Evolutionary conservation across 2,329 filamentous ascomycete species (phyloP), one percentile per base, ranked within the genome.

Genomic region (Clonostachys byssicola): DNA sequence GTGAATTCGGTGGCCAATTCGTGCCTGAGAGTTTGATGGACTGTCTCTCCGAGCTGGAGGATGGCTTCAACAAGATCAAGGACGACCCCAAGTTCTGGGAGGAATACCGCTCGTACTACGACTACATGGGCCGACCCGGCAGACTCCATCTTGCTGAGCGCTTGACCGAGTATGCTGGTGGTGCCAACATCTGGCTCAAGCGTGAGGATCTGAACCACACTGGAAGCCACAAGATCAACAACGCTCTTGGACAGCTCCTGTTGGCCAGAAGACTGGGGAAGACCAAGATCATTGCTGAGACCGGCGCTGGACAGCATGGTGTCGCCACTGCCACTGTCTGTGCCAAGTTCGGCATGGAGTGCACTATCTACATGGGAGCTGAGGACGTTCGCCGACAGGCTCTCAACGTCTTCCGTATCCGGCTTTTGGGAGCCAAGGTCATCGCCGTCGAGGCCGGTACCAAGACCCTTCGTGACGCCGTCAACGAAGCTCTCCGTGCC

Each of bases 211-310:
- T 97, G 48, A 97, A 97, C 71, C 94, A 99, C 66, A 97, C 94
- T 9, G 94, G 94, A 55, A 95, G 89, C 52, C 94, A 99, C 78
- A 99, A 99, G 80, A 97, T 99, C 77, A 99, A 99, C 77, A 99
- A 99, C 60, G 94, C 94, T 1, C 75, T 99, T 9, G 94, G 94
- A 3, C 94, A 99, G 68, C 84, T 96, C 43, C 80, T 99, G 13
- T 74, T 99, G 38, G 94, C 94, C 2, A 80, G 80, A 57, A 79
- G 90, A 52, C 72, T 99, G 43, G 94, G 94, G 44, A 99, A 99
- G 80, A 96, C 86, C 6, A 88, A 91, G 65, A 97, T 99, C 59
- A 99, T 99, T 57, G 94, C 94, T 43, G 94, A 99, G 73, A 99
- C 94, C 14, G 94, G 94, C 56, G 94, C 94, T 46, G 94, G 94